phyloP scores from a whole-genome alignment of 2,329 filamentous ascomycete genomes.

The Colletotrichum chrysophilum region DNA sequence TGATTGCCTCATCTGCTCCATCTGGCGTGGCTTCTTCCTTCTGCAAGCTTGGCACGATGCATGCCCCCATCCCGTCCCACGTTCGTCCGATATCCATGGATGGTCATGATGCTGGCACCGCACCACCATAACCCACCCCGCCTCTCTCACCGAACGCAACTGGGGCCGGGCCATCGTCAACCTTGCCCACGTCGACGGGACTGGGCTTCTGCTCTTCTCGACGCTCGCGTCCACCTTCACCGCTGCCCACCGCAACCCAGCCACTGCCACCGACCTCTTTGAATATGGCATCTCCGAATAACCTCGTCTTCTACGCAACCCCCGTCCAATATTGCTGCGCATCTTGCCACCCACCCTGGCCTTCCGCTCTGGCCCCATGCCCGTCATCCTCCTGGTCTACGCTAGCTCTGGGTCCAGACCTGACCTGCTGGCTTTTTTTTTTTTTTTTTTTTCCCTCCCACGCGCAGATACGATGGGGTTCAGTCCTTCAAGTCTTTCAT shows the following conservation, averaged over 20 bases:
- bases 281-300: neutral
- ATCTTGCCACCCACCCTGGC: neutral
- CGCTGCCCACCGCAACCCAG: neutral
- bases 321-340: neutral
- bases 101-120: neutral
- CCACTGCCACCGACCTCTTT: neutral
- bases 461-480: neutral
- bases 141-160: conserved; percentile 2
- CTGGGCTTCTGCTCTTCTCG: neutral
- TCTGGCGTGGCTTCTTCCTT: neutral
- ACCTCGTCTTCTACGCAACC: neutral
- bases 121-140: neutral
- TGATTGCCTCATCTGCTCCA: neutral
- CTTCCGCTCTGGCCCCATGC: neutral
- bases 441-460: neutral
- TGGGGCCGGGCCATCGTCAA: neutral
- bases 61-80: neutral
- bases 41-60: neutral
- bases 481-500: neutral
- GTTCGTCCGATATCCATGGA: neutral
- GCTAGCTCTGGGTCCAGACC: neutral
- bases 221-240: neutral
- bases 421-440: neutral
- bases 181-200: neutral
- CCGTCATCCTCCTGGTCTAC: neutral